phyloP scores from a whole-genome alignment of 2,329 filamentous ascomycete species.

The Podosphaera leucotricha region DNA sequence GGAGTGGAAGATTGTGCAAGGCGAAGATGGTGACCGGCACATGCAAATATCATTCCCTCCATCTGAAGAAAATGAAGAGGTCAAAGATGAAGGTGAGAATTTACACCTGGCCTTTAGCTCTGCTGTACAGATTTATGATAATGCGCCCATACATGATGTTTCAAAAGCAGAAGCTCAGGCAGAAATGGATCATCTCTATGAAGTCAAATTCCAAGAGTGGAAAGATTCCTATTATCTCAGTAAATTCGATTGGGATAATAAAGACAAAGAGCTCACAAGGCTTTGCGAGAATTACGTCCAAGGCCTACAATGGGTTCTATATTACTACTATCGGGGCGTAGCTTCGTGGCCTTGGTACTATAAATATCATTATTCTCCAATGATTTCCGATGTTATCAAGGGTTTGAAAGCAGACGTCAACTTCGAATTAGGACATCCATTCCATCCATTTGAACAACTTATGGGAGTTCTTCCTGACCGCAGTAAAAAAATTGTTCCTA shows the following conservation, averaged over 20 bases:
- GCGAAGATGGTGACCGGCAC: slow-evolving; percentile 41
- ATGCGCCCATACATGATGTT: slow-evolving; percentile 62
- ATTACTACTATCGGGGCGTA: slow-evolving; percentile 93
- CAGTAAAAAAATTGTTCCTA: slow-evolving; percentile 87
- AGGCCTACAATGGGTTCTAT: slow-evolving; percentile 91
- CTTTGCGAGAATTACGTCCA: slow-evolving; percentile 94
- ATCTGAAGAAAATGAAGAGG: slow-evolving; percentile 24
- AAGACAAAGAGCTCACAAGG: slow-evolving; percentile 59
- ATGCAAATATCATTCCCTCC: slow-evolving; percentile 35
- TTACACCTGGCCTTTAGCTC: slow-evolving; percentile 53
- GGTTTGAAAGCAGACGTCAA: slow-evolving; percentile 71
- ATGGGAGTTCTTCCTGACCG: slow-evolving; percentile 96
- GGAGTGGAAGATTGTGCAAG: slow-evolving; percentile 38
- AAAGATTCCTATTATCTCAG: slow-evolving; percentile 81
- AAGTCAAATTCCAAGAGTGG: slow-evolving; percentile 76
- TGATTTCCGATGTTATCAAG: slow-evolving; percentile 84
- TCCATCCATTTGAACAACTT: slow-evolving; percentile 82
- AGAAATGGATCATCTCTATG: slow-evolving; percentile 63
- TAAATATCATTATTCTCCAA: slow-evolving; percentile 83
- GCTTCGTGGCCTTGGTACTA: slow-evolving; percentile 99
- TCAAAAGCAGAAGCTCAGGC: slow-evolving; percentile 57
- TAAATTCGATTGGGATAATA: slow-evolving; percentile 76
- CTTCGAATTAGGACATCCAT: slow-evolving; percentile 85
- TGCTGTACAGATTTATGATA: slow-evolving; percentile 76
- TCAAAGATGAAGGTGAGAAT: slow-evolving; percentile 42